Conservation (phyloP, 2,329 filamentous ascomycete species). For the Fusarium tuaranense region DNA sequence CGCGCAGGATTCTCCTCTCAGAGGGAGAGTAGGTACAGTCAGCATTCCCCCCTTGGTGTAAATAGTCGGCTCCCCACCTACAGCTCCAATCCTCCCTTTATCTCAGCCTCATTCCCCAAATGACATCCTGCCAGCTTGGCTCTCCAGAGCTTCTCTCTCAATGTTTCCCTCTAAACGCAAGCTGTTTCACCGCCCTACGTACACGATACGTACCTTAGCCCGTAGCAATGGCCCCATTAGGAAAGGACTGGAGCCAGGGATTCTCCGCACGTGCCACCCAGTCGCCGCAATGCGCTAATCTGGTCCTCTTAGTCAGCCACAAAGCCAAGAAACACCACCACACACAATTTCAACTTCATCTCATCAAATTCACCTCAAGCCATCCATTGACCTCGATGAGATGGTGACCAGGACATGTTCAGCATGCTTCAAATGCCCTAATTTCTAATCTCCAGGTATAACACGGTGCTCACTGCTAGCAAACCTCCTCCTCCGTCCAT, state of each 20-base stretch:
- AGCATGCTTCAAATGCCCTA: background rate
- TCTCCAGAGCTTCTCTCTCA: background rate
- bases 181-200: conserved; percentile 24
- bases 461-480: background rate
- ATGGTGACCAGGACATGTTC: background rate
- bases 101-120: background rate
- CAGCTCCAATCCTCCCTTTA: background rate
- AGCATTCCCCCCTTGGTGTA: background rate
- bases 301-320: conserved; percentile 31
- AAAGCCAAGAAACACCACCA: conserved; percentile 24
- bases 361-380: conserved; percentile 6
- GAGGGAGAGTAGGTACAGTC: background rate
- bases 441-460: background rate
- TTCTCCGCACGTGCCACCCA: conserved; percentile 32
- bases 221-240: conserved; percentile 11
- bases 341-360: conserved; percentile 35
- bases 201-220: background rate
- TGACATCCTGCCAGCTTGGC: background rate
- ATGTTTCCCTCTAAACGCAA: background rate
- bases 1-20: background rate
- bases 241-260: conserved; percentile 21
- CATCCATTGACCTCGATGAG: background rate
- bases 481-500: background rate
- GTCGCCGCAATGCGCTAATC: conserved; percentile 7
- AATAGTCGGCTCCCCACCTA: background rate